Percentiles rank a stretch among this genome's conserved stretches.
These are phyloP conservation scores for Magnolia changhungtana DNA, from an alignment of 164 flowering plant genomes.

Conservation along the genomic window DNA sequence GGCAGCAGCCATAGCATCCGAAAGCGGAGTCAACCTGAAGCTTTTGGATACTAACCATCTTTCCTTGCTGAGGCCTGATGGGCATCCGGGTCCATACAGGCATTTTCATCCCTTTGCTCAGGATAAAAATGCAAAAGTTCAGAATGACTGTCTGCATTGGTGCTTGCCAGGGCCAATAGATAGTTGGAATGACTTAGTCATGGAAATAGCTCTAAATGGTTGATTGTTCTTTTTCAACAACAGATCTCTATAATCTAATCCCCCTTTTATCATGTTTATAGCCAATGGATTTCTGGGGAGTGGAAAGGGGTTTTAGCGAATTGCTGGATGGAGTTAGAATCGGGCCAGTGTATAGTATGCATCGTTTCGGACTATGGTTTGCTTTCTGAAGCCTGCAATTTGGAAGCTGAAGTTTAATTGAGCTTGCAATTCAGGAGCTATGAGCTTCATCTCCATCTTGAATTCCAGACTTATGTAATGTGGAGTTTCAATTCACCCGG, in stretches of 20 bases:
- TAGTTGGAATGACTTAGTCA: conserved; percentile 75
- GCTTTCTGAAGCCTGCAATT: neutral
- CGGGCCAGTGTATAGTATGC: neutral
- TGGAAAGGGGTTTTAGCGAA: neutral
- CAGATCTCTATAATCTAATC: neutral
- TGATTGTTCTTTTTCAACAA: neutral
- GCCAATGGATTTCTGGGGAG: neutral
- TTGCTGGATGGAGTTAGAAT: neutral
- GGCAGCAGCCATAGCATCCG: conserved; percentile 18
- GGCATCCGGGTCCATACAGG: conserved; percentile 89
- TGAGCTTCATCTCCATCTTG: neutral
- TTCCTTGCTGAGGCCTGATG: conserved; percentile 35
- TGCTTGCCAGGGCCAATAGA: conserved; percentile 96
- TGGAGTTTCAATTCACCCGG: no score
- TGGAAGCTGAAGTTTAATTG: neutral
- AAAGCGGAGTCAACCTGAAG: conserved; percentile 44
- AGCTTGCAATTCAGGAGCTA: neutral
- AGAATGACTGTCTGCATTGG: conserved; percentile 91
- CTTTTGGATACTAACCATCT: conserved; percentile 66
- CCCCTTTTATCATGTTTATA: neutral
- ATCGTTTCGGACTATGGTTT: neutral
- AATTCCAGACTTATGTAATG: no score
- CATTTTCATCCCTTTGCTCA: conserved; percentile 42
- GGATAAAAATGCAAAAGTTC: conserved; percentile 44
- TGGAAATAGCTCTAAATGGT: conserved; percentile 26